Base-by-base conservation (phyloP, 176 grass and related monocot genomes). In the Oryza brachyantha region DNA sequence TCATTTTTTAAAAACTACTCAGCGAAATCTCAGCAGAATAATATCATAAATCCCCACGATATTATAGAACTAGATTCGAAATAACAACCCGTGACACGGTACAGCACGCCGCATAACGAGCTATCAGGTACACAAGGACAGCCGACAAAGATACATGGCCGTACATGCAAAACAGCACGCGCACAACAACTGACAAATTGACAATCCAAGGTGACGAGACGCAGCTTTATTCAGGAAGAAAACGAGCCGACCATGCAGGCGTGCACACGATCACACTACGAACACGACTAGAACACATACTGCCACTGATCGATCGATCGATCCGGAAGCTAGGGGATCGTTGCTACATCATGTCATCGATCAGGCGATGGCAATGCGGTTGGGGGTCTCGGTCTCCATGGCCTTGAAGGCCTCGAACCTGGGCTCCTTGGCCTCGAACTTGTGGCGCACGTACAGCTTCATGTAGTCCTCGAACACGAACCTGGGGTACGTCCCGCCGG, bases 401-500 rank as follows among this genome's bases (percentile, higher is more conserved):
- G 84, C 65, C 70, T 91, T 93, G 88, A 97, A 88, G 13, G 85
- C 85, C 62, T 88, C 70, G 24, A 97, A 97, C 16, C 91, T 72
- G 26, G 91, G 94, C 40, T 92, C 91, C 89, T 94, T 97, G 10
- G 89, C 83, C 68, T 94, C 73, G 41, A 94, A 97, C 85, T 97
- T 97, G 65, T 81, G 84, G 1, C 84, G 40, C 29, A 90, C 39
- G 68, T 97, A 97, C 62, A 92, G 84, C 68, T 86, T 88, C 94
- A 97, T 97, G 89, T 97, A 97, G 48, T 97, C 91, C 73, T 92
- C 83, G 74, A 97, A 97, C 65, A 93, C 77, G 64, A 93, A 97
- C 60, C 25, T 97, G 0, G 93, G 93, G 43, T 97, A 97, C 26
- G 52, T 7, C 29, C 1, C 29, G 2, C 27, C 59, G 24, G 32